Base-by-base conservation (phyloP, 2,329 filamentous ascomycete species). In the Magnaporthiopsis incrustans region DNA sequence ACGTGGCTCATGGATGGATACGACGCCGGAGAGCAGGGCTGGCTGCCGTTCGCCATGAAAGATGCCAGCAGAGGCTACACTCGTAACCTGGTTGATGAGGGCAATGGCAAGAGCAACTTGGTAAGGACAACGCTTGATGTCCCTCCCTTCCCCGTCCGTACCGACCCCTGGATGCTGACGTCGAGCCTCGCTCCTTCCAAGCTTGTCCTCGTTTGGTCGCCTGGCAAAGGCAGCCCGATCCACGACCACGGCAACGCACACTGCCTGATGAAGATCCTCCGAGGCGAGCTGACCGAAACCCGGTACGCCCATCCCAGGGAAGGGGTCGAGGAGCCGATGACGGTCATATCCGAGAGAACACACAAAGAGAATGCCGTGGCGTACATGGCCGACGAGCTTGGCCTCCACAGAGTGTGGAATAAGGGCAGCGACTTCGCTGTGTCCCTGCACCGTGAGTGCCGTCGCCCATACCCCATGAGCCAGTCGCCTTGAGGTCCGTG, bases 361-460 rank as follows among this genome's bases (percentile, higher is more conserved):
- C 90, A 92, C 71, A 77, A 80, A 61, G 81, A 88, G 72, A 89
- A 94, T 68, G 80, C 89, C 67, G 91, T 96, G 56, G 89, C 91
- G 11, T 97, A 97, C 76, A 97, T 97, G 88, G 90, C 91, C 56
- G 93, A 97, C 74, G 86, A 92, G 77, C 85, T 97, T 33, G 93
- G 93, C 26, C 81, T 97, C 57, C 93, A 97, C 77, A 86, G 88
- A 63, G 89, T 97, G 66, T 86, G 84, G 68, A 97, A 97, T 75
- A 84, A 85, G 32, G 86, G 90, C 60, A 81, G 84, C 70, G 85
- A 91, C 73, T 87, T 89, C 72, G 93, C 92, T 68, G 88, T 97
- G 61, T 96, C 92, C 64, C 78, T 97, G 67, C 93, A 97, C 77
- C 77, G 84, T 86, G 78, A 71, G 82, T 77, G 15, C 27, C 25